phyloP scores from a whole-genome alignment of 2,329 filamentous ascomycete genomes.

The Diaporthe amygdali region DNA sequence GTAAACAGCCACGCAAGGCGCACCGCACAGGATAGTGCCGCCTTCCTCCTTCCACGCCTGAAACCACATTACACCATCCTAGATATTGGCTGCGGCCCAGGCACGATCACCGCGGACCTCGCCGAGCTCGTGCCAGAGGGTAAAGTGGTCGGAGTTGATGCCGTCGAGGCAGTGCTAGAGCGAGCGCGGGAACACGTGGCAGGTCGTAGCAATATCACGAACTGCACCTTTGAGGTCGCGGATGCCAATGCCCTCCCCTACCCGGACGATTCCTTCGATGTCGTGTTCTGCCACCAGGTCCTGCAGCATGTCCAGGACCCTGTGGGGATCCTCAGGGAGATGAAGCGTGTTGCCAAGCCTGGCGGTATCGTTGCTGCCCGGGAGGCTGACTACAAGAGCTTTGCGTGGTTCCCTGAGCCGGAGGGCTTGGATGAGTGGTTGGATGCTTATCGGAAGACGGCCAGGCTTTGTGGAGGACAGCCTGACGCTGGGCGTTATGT shows the following conservation, averaged over 20 bases:
- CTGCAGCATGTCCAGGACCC: slow-evolving; percentile 44
- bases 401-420: slow-evolving; percentile 17
- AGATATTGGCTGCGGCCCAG: slow-evolving; percentile 55
- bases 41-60: slow-evolving; percentile 48
- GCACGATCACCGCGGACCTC: slow-evolving; percentile 52
- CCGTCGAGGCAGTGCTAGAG: slow-evolving; percentile 37
- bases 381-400: slow-evolving; percentile 30
- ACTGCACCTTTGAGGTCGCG: slow-evolving; percentile 35
- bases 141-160: slow-evolving; percentile 45
- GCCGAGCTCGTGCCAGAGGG: slow-evolving; percentile 45
- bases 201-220: slow-evolving; percentile 25
- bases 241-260: slow-evolving; percentile 46
- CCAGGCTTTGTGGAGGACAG: slow-evolving; percentile 15
- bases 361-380: slow-evolving; percentile 46
- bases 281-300: slow-evolving; percentile 49
- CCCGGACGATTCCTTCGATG: slow-evolving; percentile 44
- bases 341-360: slow-evolving; percentile 47
- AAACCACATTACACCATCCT: slow-evolving; percentile 44
- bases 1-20: slow-evolving; percentile 44
- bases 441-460: slow-evolving; percentile 1
- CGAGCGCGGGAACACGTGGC: slow-evolving; percentile 33
- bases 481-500: slow-evolving; percentile 21
- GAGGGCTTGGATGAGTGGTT: slow-evolving; percentile 16
- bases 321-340: slow-evolving; percentile 41
- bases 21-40: slow-evolving; percentile 48